Conservation (phyloP, 1,284 basidiomycete species). For the Ceratorhiza oryzae-sativae region DNA sequence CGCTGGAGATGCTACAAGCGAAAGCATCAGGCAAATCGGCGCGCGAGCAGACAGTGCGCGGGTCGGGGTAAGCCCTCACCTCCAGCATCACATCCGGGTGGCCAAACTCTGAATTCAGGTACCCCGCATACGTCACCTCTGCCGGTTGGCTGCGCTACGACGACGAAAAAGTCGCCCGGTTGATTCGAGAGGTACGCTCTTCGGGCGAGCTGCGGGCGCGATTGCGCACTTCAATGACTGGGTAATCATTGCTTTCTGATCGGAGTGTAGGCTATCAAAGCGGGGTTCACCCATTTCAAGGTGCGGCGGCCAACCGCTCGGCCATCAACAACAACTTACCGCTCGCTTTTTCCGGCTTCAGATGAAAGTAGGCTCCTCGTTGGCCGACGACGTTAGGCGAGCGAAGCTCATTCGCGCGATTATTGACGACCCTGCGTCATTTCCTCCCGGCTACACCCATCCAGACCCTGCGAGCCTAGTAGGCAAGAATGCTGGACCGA, state of each 20-base stretch:
- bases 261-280: slow-evolving; percentile 62
- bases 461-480: slow-evolving; percentile 71
- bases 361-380: slow-evolving; percentile 92
- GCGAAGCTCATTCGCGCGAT: slow-evolving; percentile 88
- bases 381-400: slow-evolving; percentile 82
- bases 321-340: not conserved
- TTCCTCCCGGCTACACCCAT: slow-evolving; percentile 62
- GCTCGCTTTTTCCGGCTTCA: slow-evolving; percentile 40
- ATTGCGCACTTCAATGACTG: not conserved
- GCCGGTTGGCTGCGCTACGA: slow-evolving; percentile 92
- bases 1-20: slow-evolving; percentile 78
- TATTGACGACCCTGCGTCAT: slow-evolving; percentile 85
- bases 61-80: slow-evolving; percentile 59
- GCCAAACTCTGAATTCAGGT: slow-evolving; percentile 57
- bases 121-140: slow-evolving; percentile 93
- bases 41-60: slow-evolving; percentile 73
- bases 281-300: slow-evolving; percentile 94
- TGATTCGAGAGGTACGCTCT: slow-evolving; percentile 69
- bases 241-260: slow-evolving; percentile 14
- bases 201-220: not conserved
- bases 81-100: not conserved
- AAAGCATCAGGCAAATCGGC: slow-evolving; percentile 78
- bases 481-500: slow-evolving; percentile 94
- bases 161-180: slow-evolving; percentile 86
- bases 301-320: slow-evolving; percentile 43